Evolutionary conservation across 2,329 filamentous ascomycete species (phyloP), one percentile per base, ranked within the genome.

Genomic region (Ascochyta rabiei): DNA sequence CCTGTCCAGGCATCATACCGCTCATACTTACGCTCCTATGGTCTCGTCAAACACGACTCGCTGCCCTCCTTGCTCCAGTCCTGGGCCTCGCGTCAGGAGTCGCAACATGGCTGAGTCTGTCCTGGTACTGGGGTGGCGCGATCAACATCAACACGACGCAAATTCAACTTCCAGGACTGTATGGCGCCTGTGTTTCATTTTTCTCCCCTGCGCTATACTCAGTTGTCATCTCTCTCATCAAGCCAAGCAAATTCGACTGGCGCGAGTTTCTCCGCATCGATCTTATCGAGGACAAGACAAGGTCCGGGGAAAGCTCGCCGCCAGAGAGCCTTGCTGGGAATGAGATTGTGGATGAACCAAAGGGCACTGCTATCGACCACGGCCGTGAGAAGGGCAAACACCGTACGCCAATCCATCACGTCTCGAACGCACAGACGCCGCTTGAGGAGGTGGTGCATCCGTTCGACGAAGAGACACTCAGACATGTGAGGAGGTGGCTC

Each of bases 1-100:
- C 96, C 66, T 91, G 88, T 0, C 85, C 89, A 0, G 91, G 90
- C 2, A 90, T 95, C 2, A 81, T 96, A 10, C 92, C 91, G 0
- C 89, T 90, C 0, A 87, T 89, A 0, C 78, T 96, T 60, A 89
- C 90, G 0, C 82, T 96, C 0, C 79, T 91, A 41, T 96, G 91
- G 90, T 84, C 83, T 38, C 84, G 87, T 0, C 91, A 95, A 72
- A 90, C 89, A 66, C 85, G 84, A 77, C 85, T 85, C 72, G 89
- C 89, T 0, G 89, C 89, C 0, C 83, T 84, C 1, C 87, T 31
- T 6, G 45, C 55, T 18, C 55, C 55, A 8, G 16, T 57, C 6
- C 41, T 54, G 3, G 55, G 55, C 16, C 45, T 57, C 19, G 45
- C 33, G 5, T 54, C 55, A 16, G 55, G 55, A 18, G 16, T 53